A percentile compares a stretch with the other conserved stretches of the same genome.
Evolutionary conservation across 1,284 basidiomycete genomes (phyloP).

Genomic region (Leccinum pachyderme): DNA sequence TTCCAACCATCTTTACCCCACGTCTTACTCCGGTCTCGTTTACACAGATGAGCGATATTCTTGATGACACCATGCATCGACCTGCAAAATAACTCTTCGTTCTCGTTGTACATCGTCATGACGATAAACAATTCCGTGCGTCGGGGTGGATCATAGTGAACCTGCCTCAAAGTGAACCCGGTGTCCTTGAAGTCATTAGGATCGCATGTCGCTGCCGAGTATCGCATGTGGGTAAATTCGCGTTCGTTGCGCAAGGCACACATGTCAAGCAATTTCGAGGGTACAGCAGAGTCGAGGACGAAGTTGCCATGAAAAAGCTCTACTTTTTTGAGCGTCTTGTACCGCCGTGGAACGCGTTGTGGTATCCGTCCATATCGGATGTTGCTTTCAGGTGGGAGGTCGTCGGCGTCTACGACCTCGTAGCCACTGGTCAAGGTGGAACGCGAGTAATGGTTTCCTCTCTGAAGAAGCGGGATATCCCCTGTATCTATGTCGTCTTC

Average conservation of each 20-base stretch:
- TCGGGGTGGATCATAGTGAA: slow-evolving; percentile 80
- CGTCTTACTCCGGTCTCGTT: slow-evolving; percentile 80
- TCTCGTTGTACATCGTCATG: slow-evolving; percentile 81
- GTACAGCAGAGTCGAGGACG: slow-evolving; percentile 84
- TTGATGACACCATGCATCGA: slow-evolving; percentile 94
- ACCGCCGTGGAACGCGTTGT: slow-evolving; percentile 78
- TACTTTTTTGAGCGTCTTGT: slow-evolving; percentile 90
- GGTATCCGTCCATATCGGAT: slow-evolving; percentile 85
- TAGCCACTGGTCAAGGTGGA: slow-evolving; percentile 45
- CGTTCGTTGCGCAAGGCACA: slow-evolving; percentile 73
- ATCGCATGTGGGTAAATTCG: slow-evolving; percentile 95
- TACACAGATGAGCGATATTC: slow-evolving; percentile 82
- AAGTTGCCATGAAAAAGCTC: slow-evolving; percentile 91
- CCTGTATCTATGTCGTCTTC: slow-evolving; percentile 46
- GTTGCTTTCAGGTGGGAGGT: slow-evolving; percentile 46
- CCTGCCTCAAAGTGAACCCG: slow-evolving; percentile 80
- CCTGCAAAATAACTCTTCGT: slow-evolving; percentile 74
- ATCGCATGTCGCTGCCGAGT: slow-evolving; percentile 91
- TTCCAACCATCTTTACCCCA: slow-evolving; percentile 99
- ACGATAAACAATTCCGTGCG: slow-evolving; percentile 86
- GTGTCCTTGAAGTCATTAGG: slow-evolving; percentile 83
- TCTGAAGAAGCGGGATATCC: slow-evolving; percentile 62
- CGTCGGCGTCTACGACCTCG: slow-evolving; percentile 38
- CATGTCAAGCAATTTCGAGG: slow-evolving; percentile 80
- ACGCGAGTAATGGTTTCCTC: slow-evolving; percentile 37